These are phyloP conservation scores for Fragosphaeria purpurea DNA, from an alignment of 2,329 filamentous ascomycete species.

Conservation along the genomic window DNA sequence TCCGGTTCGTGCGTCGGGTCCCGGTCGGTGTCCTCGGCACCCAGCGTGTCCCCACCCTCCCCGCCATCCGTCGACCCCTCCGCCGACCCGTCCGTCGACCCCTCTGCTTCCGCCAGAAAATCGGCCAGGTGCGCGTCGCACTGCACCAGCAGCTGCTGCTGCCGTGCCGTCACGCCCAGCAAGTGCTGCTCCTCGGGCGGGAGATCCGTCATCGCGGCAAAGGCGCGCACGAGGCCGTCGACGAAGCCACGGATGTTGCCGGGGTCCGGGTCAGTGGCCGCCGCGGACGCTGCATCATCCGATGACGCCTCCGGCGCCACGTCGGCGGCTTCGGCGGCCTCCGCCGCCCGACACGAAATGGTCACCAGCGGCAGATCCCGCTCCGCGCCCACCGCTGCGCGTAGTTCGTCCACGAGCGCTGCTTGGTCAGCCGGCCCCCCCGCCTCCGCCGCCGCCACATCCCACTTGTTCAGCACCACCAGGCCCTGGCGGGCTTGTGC, in stretches of 20 bases:
- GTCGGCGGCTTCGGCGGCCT: background rate
- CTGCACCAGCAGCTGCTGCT: conserved; percentile 67
- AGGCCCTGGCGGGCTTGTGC: conserved; percentile 37
- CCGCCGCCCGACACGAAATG: conserved; percentile 8
- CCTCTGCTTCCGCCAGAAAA: conserved; percentile 51
- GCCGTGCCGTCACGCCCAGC: conserved; percentile 81
- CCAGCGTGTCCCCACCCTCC: conserved; percentile 11
- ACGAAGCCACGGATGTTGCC: conserved; percentile 63
- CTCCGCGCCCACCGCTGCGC: conserved; percentile 14
- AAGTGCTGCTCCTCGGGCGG: conserved; percentile 68
- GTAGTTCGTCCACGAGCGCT: conserved; percentile 13
- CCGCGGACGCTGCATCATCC: too few relatives aligned
- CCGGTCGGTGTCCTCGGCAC: too few relatives aligned
- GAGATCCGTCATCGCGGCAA: conserved; percentile 61
- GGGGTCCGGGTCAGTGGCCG: conserved; percentile 19
- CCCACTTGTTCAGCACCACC: conserved; percentile 54
- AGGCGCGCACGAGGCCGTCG: conserved; percentile 57
- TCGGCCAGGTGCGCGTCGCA: conserved; percentile 63
- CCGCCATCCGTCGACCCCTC: conserved; percentile 13
- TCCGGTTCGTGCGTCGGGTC: conserved; percentile 46
- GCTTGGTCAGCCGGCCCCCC: conserved; percentile 26
- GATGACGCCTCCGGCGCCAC: background rate
- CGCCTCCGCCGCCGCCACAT: conserved; percentile 27
- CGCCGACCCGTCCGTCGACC: conserved; percentile 21
- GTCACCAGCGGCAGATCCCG: background rate